phyloP scores from a whole-genome alignment of 805 yeast species.

The Brettanomyces bruxellensis region DNA sequence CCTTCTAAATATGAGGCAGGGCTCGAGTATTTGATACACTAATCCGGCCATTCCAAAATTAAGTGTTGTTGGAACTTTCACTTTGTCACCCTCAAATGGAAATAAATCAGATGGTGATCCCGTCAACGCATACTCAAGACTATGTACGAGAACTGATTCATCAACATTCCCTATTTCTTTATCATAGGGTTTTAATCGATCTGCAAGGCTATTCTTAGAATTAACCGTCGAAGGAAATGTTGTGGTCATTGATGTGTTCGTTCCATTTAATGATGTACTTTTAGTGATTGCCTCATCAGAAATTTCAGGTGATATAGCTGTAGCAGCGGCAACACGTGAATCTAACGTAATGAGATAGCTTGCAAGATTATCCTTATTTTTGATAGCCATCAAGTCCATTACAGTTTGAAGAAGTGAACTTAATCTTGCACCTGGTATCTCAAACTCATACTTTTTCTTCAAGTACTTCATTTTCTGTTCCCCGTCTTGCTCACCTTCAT shows the following conservation, averaged over 20 bases:
- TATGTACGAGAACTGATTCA: constrained; percentile 33
- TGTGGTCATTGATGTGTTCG: not conserved
- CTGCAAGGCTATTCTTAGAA: not conserved
- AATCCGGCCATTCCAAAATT: constrained; percentile 3
- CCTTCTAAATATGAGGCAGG: constrained; percentile 1
- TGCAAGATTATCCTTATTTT: constrained; percentile 11
- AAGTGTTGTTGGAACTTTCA: constrained; percentile 32
- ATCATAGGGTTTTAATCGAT: not conserved
- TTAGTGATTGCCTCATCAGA: too few relatives aligned
- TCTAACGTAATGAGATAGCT: constrained; percentile 15
- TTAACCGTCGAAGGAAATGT: not conserved
- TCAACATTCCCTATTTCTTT: not conserved
- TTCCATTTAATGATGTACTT: not conserved
- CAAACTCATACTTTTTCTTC: too few relatives aligned
- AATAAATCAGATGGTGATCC: constrained; percentile 53
- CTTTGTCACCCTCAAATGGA: constrained; percentile 28
- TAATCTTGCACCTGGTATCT: too few relatives aligned
- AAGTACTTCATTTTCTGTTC: too few relatives aligned
- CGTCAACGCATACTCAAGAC: constrained; percentile 41
- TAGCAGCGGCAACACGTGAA: constrained; percentile 2
- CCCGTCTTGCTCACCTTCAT: too few relatives aligned
- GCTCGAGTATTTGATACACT: constrained; percentile 5
- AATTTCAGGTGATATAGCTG: not conserved
- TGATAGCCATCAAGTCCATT: constrained; percentile 11
- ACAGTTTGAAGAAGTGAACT: constrained; percentile 7